Evolutionary conservation across 768 basidiomycete species (phyloP).

Genomic region (Leucosporidium yakuticum): DNA sequence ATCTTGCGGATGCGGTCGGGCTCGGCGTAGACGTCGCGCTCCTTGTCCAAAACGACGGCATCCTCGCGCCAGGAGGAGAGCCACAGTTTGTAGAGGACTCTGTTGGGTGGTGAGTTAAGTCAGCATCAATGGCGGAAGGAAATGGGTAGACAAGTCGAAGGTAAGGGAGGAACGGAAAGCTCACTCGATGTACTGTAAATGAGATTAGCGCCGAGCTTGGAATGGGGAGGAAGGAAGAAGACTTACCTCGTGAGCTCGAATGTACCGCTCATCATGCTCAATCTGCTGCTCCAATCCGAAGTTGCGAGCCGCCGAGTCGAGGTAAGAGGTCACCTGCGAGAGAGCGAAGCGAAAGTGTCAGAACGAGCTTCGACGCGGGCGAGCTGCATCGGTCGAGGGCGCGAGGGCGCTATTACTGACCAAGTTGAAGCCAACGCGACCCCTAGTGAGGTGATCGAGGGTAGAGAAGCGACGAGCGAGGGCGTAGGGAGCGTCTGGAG

Average conservation of each 20-base stretch:
- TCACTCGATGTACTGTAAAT: too few relatives aligned
- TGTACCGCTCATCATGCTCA: conserved; percentile 15
- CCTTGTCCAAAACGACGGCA: conserved; percentile 3
- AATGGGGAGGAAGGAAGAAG: neutral
- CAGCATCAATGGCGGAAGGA: too few relatives aligned
- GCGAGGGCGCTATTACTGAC: too few relatives aligned
- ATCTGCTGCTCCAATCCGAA: conserved; percentile 3
- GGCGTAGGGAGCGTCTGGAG: conserved; percentile 4
- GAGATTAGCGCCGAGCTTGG: too few relatives aligned
- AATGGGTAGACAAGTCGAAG: too few relatives aligned
- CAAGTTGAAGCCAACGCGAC: conserved; percentile 8
- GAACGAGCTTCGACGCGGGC: too few relatives aligned
- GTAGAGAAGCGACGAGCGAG: conserved; percentile 18
- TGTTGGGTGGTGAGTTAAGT: too few relatives aligned
- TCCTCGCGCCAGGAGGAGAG: conserved; percentile 12
- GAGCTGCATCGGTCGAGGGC: too few relatives aligned
- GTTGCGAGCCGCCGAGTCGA: conserved; percentile 2
- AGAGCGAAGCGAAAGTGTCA: too few relatives aligned
- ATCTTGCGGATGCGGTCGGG: conserved; percentile 7
- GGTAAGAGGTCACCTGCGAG: conserved; percentile 9
- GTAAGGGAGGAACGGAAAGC: too few relatives aligned
- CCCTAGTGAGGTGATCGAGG: conserved; percentile 21
- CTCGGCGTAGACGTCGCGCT: conserved; percentile 2
- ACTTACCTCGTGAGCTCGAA: neutral
- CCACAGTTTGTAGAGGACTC: conserved; percentile 20